phyloP scores from a whole-genome alignment of 2,329 filamentous ascomycete genomes.

The Colletotrichum sp. region DNA sequence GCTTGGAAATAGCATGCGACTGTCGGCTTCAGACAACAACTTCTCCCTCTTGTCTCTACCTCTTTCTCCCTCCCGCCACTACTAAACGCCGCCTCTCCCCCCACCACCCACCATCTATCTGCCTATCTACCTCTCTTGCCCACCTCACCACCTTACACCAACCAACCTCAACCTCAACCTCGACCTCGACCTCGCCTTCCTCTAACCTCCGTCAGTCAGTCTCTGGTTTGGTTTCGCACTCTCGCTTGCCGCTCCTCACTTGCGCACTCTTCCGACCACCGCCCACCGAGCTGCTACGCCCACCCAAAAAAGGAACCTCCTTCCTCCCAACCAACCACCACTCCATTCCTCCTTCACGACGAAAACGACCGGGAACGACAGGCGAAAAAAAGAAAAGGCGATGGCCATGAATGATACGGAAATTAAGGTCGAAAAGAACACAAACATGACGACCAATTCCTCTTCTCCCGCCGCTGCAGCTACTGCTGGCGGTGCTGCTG shows the following conservation, averaged over 20 bases:
- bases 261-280: neutral
- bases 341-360: slow-evolving; percentile 23
- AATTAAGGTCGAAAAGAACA: slow-evolving; percentile 39
- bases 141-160: slow-evolving; percentile 18
- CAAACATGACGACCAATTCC: slow-evolving; percentile 40
- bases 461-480: slow-evolving; percentile 33
- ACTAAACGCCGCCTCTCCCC: slow-evolving; percentile 13
- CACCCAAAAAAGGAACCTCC: slow-evolving; percentile 25
- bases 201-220: neutral
- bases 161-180: neutral
- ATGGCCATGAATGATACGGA: slow-evolving; percentile 47
- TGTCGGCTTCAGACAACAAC: slow-evolving; percentile 15
- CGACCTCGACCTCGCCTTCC: neutral
- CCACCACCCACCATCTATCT: neutral
- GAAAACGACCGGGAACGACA: slow-evolving; percentile 24
- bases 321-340: slow-evolving; percentile 25
- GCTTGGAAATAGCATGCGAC: slow-evolving; percentile 17
- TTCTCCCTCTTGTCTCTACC: slow-evolving; percentile 10
- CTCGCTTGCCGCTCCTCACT: slow-evolving; percentile 21
- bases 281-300: slow-evolving; percentile 10
- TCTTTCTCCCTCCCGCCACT: neutral
- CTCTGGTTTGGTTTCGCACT: neutral
- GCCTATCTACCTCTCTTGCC: slow-evolving; percentile 3
- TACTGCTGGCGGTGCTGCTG: slow-evolving; percentile 27
- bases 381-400: slow-evolving; percentile 30